A percentile compares a stretch with the other conserved stretches of the same genome.
phyloP scores from a whole-genome alignment of 768 basidiomycete species.

The Amanita exitialis region DNA sequence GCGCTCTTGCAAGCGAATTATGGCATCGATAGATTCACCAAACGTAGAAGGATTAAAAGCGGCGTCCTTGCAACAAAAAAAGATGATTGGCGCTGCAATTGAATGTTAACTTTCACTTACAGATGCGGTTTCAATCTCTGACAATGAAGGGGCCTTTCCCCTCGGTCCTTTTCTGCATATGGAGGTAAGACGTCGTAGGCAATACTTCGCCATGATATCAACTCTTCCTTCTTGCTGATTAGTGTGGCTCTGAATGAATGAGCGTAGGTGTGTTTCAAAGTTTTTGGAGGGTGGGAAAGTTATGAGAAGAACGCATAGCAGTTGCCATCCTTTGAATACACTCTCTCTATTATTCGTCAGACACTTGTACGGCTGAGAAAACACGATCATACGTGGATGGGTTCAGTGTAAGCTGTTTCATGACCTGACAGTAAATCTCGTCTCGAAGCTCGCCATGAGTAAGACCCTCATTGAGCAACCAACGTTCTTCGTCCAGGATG shows the following conservation, averaged over 20 bases:
- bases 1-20: constrained; percentile 75
- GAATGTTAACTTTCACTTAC: constrained; percentile 27
- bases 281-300: constrained; percentile 92
- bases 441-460: constrained; percentile 78
- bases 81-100: neutral
- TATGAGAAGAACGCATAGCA: constrained; percentile 82
- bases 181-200: constrained; percentile 63
- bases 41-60: constrained; percentile 95
- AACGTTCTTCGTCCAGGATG: constrained; percentile 76
- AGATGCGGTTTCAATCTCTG: constrained; percentile 89
- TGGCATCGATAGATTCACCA: constrained; percentile 79
- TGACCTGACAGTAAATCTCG: constrained; percentile 87
- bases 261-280: constrained; percentile 75
- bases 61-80: constrained; percentile 47
- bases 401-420: constrained; percentile 86
- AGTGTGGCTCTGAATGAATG: constrained; percentile 69
- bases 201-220: constrained; percentile 87
- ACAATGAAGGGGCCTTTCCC: constrained; percentile 69
- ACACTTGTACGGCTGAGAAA: neutral
- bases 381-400: constrained; percentile 50
- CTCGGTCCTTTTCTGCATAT: constrained; percentile 80
- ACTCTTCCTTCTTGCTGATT: constrained; percentile 64
- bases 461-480: constrained; percentile 76
- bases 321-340: constrained; percentile 86
- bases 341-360: constrained; percentile 49